Percentiles rank a stretch among this genome's conserved stretches.
phyloP scores from a whole-genome alignment of 139 green algal genomes.

The Deuterostichococcus epilithicus region DNA sequence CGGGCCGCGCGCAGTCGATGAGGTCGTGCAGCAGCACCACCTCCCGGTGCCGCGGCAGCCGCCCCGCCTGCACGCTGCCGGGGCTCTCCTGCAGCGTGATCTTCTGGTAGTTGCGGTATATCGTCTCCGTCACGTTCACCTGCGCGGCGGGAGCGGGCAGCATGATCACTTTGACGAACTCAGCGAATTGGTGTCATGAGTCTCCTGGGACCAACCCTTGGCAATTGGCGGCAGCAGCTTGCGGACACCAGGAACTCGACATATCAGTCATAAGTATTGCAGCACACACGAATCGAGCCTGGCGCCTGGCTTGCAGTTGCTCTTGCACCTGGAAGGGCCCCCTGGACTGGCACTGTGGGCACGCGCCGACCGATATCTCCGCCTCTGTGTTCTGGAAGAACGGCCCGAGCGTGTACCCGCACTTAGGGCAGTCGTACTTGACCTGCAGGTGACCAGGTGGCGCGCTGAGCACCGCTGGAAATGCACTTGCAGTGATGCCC shows the following conservation, averaged over 20 bases:
- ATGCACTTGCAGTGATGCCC: too few species aligned
- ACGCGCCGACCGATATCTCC: constrained; percentile 79
- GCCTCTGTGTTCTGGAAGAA: constrained; percentile 70
- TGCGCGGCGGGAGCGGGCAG: constrained; percentile 25
- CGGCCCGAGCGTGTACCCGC: constrained; percentile 81
- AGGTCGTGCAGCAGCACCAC: constrained; percentile 95
- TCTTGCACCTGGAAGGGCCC: constrained; percentile 91
- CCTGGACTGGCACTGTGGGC: constrained; percentile 82
- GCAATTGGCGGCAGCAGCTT: too few species aligned
- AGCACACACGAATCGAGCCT: too few species aligned
- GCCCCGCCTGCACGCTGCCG: constrained; percentile 85
- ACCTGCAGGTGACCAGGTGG: constrained; percentile 34
- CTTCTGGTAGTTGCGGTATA: constrained; percentile 99
- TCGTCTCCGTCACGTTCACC: constrained; percentile 82
- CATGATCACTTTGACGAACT: too few species aligned
- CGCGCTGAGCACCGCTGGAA: neutral
- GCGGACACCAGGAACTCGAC: too few species aligned
- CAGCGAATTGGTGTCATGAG: neutral
- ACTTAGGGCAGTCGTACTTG: constrained; percentile 90
- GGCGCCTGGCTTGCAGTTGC: too few species aligned
- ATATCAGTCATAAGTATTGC: too few species aligned
- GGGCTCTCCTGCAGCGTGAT: constrained; percentile 93
- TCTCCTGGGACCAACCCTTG: too few species aligned
- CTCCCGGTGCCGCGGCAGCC: constrained; percentile 94
- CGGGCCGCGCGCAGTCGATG: constrained; percentile 89